phyloP scores from a whole-genome alignment of 2,329 filamentous ascomycete genomes.

The Botryotinia narcissicola region DNA sequence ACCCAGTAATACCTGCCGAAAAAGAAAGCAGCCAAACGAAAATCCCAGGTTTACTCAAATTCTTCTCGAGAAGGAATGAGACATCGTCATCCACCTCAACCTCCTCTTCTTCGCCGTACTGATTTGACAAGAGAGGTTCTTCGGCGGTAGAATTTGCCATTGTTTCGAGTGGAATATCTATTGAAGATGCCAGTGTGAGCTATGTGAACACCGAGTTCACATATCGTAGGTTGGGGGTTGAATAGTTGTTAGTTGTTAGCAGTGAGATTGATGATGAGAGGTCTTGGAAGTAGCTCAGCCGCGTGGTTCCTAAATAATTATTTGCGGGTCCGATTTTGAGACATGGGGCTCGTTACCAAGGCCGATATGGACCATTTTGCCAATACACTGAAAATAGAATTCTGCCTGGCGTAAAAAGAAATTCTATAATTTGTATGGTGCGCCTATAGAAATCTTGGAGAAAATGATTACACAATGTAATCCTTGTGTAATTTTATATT shows the following conservation, averaged over 20 bases:
- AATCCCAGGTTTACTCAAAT: constrained; percentile 38
- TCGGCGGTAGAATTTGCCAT: constrained; percentile 13
- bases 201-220: background rate
- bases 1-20: constrained; percentile 64
- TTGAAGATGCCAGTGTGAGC: constrained; percentile 3
- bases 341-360: too few relatives aligned
- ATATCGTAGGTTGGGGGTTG: background rate
- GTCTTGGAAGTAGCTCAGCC: background rate
- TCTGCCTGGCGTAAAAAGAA: too few relatives aligned
- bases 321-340: background rate
- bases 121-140: constrained; percentile 18
- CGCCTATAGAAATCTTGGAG: too few relatives aligned
- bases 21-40: constrained; percentile 63
- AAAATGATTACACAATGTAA: too few relatives aligned
- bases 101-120: constrained; percentile 16
- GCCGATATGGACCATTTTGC: too few relatives aligned
- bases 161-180: constrained; percentile 6
- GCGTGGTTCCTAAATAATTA: background rate
- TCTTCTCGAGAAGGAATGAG: constrained; percentile 35
- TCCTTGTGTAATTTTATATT: too few relatives aligned
- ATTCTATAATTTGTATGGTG: too few relatives aligned
- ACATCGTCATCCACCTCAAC: constrained; percentile 28
- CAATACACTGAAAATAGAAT: too few relatives aligned
- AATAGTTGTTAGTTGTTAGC: background rate
- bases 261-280: background rate